Percentiles rank a stretch among this genome's conserved stretches.
These are phyloP conservation scores for Penicillium brevicompactum DNA, from an alignment of 2,329 filamentous ascomycete genomes.

Conservation along the genomic window DNA sequence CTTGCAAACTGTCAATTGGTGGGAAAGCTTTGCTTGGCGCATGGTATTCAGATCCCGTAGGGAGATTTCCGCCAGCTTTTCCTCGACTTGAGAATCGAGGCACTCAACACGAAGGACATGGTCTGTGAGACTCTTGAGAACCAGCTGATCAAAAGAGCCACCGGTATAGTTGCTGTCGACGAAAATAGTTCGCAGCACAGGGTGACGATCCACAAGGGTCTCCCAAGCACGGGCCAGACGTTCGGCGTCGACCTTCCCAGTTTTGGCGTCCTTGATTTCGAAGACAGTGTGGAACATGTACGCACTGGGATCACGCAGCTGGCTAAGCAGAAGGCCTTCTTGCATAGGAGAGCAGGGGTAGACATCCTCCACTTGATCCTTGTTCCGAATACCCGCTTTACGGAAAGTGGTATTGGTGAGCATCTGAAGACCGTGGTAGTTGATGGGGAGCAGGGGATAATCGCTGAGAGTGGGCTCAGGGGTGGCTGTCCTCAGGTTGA, in stretches of 20 bases:
- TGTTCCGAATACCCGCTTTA: constrained; percentile 34
- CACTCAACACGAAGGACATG: constrained; percentile 34
- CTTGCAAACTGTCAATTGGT: constrained; percentile 39
- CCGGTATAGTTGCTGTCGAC: constrained; percentile 37
- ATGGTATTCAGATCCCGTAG: constrained; percentile 28
- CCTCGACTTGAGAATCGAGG: constrained; percentile 29
- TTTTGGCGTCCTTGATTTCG: constrained; percentile 29
- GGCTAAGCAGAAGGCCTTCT: constrained; percentile 41
- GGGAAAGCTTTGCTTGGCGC: constrained; percentile 31
- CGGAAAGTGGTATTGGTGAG: constrained; percentile 40
- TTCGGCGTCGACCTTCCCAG: constrained; percentile 27
- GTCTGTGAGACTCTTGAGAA: constrained; percentile 30
- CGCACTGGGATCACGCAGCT: constrained; percentile 36
- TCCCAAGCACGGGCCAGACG: constrained; percentile 37
- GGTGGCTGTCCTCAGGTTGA: constrained; percentile 26
- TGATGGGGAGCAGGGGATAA: constrained; percentile 47
- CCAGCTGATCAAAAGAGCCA: constrained; percentile 41
- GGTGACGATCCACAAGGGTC: constrained; percentile 34
- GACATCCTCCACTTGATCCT: constrained; percentile 35
- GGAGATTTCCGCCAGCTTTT: constrained; percentile 30
- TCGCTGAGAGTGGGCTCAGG: constrained; percentile 44
- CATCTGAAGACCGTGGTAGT: constrained; percentile 42
- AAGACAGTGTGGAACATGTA: constrained; percentile 42
- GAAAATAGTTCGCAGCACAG: constrained; percentile 37
- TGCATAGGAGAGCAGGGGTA: constrained; percentile 42